A percentile compares a stretch with the other conserved stretches of the same genome.
These are phyloP conservation scores for Lagenidium giganteum DNA, from an alignment of 352 stramenopile genomes.

Conservation along the genomic window DNA sequence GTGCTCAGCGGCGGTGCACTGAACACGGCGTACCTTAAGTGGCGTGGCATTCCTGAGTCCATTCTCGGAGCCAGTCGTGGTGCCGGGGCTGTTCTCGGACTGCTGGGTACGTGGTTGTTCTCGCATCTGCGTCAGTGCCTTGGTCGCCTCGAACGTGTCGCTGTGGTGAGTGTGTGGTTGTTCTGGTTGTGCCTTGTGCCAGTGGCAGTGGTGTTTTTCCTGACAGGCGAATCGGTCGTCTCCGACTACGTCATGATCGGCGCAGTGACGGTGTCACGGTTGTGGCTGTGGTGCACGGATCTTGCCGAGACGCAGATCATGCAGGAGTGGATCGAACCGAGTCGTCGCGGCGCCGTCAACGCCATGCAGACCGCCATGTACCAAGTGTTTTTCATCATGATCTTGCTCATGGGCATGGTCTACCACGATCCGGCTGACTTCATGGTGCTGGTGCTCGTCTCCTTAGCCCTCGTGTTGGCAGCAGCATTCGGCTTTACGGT, in stretches of 20 bases:
- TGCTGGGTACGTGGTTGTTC: conserved; percentile 19
- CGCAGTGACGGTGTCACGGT: conserved; percentile 8
- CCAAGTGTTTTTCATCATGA: conserved; percentile 17
- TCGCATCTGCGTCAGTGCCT: conserved; percentile 8
- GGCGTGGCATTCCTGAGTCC: conserved; percentile 17
- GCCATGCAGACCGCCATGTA: conserved; percentile 20
- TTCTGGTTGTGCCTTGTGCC: conserved; percentile 18
- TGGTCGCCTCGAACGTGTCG: conserved; percentile 10
- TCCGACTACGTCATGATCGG: conserved; percentile 20
- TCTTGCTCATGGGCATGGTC: conserved; percentile 19
- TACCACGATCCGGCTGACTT: conserved; percentile 20
- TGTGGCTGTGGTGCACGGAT: conserved; percentile 19
- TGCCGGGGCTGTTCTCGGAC: conserved; percentile 10
- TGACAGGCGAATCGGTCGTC: conserved; percentile 11
- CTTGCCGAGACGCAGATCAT: conserved; percentile 21
- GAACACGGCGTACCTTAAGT: conserved; percentile 22
- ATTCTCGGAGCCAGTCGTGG: conserved; percentile 13
- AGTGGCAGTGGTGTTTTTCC: conserved; percentile 5
- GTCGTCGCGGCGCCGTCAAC: conserved; percentile 16
- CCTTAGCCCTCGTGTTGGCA: conserved; percentile 7
- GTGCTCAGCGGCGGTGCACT: conserved; percentile 14
- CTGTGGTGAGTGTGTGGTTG: conserved; percentile 15
- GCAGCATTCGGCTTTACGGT: conserved; percentile 14
- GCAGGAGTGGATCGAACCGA: conserved; percentile 20
- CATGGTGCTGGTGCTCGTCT: conserved; percentile 13